Evolutionary conservation across 768 basidiomycete genomes (phyloP), one percentile per base, ranked within the genome.

Genomic region (Xerocomus potaroensis): DNA sequence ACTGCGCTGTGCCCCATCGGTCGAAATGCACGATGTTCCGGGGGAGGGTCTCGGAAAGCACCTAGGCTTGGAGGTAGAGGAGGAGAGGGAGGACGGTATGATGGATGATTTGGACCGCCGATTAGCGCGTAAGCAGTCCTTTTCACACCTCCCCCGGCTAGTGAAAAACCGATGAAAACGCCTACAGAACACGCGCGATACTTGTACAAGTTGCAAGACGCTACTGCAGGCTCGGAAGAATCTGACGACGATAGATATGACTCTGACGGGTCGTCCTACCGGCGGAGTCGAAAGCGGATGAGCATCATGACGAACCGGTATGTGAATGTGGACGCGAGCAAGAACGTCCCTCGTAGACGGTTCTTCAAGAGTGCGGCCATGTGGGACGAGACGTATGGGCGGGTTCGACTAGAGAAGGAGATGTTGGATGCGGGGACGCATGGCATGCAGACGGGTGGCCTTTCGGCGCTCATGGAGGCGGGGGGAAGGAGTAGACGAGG

Each of bases 1-100:
- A 52, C 62, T 88, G 35, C 77, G 77, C 4, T 76, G 79, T 45
- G 91, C 89, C 0, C 96, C 96, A 1, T 90, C 90, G 5, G 90
- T 91, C 0, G 83, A 80, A 36, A 78, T 95, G 74, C 91, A 93
- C 19, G 81, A 86, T 40, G 85, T 91, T 1, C 92, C 93, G 0
- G 66, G 76, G 33, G 81, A 89, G 54, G 80, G 79, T 27, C 54
- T 95, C 6, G 77, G 74, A 4, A 67, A 72, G 27, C 83, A 88
- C 53, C 69, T 89, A 5, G 80, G 80, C 0, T 73, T 86, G 47
- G 71, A 70, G 14, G 63, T 62, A 23, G 75, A 78, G 11, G 74
- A 74, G 4, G 57, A 60, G 8, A 54, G 54, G 6, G 74, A 77
- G n/a, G 59, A 61, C 6, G 60, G 48, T 33, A 63, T 63, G 26